Base-by-base conservation (phyloP, 1,284 basidiomycete genomes). In the Schizopora paradoxa region DNA sequence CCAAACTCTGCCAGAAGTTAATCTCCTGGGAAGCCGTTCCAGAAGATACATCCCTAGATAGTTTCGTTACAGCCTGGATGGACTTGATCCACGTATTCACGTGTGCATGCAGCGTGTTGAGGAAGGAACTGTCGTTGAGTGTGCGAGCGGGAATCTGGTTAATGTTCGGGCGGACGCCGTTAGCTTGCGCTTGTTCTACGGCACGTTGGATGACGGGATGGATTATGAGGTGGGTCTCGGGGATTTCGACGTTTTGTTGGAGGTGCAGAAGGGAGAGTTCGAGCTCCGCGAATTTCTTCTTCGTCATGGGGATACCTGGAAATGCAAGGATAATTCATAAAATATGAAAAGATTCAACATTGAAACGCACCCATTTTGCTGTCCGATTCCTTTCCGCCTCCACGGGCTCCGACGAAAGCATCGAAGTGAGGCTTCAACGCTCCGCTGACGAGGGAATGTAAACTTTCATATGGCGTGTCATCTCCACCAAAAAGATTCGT, bases 1-100 rank as follows among this genome's bases (percentile, higher is more conserved):
- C 95, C 67, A 97, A 78, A 61, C 86, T 90, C 26, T 97, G 70
- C 95, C 96, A 99, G 61, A 99, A 99, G 67, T 98, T 98, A 71
- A 99, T 91, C 63, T 99, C 95, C 60, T 99, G 96, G 1, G 91
- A 94, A 1, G 96, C 94, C 0, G 93, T 98, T 1, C 95, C 96
- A 2, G 89, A 91, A 1, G 85, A 77, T n/a, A 98, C 94, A 57
- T 98, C 93, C 25, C 95, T 77, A 1, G 79, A 81, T 13, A 99
- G 79, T 61, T 95, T 96, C 13, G 96, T 98, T 47, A 99, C 92
- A 0, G 89, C 83, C 66, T 98, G 95, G 43, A 99, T 95, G 47
- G 93, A 89, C 66, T 97, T 97, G 68, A 99, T 96, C 96, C 95
- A 99, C 14, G 82, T 77, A 64, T 98, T 98, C 57, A 99, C 95